These are phyloP conservation scores for Hyaloscypha finlandica DNA, from an alignment of 495 filamentous ascomycete genomes.

Conservation along the genomic window DNA sequence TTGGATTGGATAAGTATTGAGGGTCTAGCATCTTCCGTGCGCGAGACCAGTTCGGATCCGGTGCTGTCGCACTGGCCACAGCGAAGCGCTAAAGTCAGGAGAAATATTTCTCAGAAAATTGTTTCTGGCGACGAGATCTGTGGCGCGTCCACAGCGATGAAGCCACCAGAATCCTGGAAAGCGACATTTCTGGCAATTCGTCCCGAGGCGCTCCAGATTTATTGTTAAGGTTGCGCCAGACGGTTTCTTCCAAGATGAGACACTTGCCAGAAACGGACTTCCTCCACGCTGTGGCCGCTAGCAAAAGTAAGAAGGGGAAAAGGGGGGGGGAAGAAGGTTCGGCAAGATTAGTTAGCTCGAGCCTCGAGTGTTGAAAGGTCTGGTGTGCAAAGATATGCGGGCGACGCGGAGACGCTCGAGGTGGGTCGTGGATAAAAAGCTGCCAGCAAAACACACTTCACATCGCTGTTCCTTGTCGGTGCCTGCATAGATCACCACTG, in stretches of 20 bases:
- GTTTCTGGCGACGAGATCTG: not conserved
- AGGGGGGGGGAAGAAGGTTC: not conserved
- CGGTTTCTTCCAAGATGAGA: not conserved
- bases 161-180: not conserved
- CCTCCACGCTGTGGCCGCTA: not conserved
- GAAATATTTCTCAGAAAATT: not conserved
- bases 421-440: not conserved
- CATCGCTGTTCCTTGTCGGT: slow-evolving; percentile 4
- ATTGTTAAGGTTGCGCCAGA: not conserved
- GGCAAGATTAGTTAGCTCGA: not conserved
- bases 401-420: not conserved
- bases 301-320: not conserved
- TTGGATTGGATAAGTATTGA: not conserved
- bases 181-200: not conserved
- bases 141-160: not conserved
- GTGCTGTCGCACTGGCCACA: not conserved
- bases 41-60: not conserved
- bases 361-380: not conserved
- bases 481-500: slow-evolving; percentile 13
- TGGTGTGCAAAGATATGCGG: not conserved
- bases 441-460: not conserved
- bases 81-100: not conserved
- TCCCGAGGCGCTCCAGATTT: not conserved
- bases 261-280: not conserved
- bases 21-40: not conserved